Conservation (phyloP, 2,329 filamentous ascomycete species). For the Fusarium aywerte region DNA sequence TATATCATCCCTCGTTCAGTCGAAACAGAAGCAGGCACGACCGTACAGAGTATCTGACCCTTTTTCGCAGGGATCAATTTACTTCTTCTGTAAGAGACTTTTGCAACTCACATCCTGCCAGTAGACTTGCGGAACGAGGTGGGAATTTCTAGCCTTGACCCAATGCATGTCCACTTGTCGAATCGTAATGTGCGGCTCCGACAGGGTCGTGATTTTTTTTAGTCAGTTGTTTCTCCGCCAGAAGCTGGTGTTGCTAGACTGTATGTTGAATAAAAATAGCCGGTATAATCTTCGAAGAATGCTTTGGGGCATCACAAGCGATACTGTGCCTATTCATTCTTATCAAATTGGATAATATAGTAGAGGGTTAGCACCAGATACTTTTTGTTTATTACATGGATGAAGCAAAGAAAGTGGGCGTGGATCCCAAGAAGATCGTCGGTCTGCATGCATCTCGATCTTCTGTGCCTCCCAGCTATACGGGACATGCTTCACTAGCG, state of each 20-base stretch:
- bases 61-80: not conserved
- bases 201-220: slow-evolving; percentile 24
- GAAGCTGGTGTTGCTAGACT: not conserved
- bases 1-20: not conserved
- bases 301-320: not conserved
- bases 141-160: slow-evolving; percentile 29
- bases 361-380: slow-evolving; percentile 1
- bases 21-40: not conserved
- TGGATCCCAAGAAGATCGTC: slow-evolving; percentile 31
- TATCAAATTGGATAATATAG: not conserved
- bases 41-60: not conserved
- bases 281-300: not conserved
- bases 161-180: slow-evolving; percentile 24
- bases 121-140: slow-evolving; percentile 36
- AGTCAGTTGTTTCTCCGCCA: slow-evolving; percentile 10
- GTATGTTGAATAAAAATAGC: not conserved
- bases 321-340: not conserved
- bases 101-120: slow-evolving; percentile 8
- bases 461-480: slow-evolving; percentile 39
- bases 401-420: slow-evolving; percentile 1
- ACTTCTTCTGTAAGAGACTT: not conserved
- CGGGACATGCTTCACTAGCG: slow-evolving; percentile 43
- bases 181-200: slow-evolving; percentile 34
- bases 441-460: slow-evolving; percentile 40
- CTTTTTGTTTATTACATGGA: slow-evolving; percentile 10